These are phyloP conservation scores for carrot (Daucus carota) DNA, from an alignment of 129 eudicot species.

Conservation along the genomic window DNA sequence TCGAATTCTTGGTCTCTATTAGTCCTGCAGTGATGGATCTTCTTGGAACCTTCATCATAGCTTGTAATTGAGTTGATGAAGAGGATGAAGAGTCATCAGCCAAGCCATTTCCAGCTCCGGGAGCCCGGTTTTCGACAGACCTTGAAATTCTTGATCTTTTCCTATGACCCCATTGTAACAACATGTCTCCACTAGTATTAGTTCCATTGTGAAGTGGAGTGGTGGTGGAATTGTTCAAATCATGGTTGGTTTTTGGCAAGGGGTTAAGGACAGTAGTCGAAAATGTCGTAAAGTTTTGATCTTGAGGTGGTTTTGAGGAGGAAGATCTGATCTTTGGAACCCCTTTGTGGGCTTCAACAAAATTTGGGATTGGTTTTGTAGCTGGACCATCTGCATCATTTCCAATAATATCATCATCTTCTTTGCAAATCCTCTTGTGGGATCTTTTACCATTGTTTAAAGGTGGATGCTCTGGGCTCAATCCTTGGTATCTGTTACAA, in stretches of 20 bases:
- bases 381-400: background rate
- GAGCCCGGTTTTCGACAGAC: conserved; percentile 4
- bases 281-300: conserved; percentile 9
- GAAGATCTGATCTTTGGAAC: conserved; percentile 21
- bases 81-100: conserved; percentile 22
- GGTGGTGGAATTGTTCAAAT: background rate
- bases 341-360: conserved; percentile 9
- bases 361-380: conserved; percentile 9
- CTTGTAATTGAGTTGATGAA: conserved; percentile 18
- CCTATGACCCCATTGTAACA: conserved; percentile 32
- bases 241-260: conserved; percentile 5
- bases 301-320: conserved; percentile 4
- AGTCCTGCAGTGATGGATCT: conserved; percentile 12
- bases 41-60: conserved; percentile 14
- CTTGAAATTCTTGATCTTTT: conserved; percentile 27
- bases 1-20: conserved; percentile 1
- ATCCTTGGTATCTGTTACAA: conserved; percentile 23
- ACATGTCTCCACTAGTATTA: conserved; percentile 2
- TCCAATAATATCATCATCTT: conserved; percentile 9
- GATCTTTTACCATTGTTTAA: conserved; percentile 19
- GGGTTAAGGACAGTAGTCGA: background rate
- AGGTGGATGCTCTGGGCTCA: conserved; percentile 16
- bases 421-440: conserved; percentile 17
- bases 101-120: background rate
- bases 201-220: background rate